Base-by-base conservation (phyloP, 176 grass and related monocot species). In the barley (Hordeum vulgare) region DNA sequence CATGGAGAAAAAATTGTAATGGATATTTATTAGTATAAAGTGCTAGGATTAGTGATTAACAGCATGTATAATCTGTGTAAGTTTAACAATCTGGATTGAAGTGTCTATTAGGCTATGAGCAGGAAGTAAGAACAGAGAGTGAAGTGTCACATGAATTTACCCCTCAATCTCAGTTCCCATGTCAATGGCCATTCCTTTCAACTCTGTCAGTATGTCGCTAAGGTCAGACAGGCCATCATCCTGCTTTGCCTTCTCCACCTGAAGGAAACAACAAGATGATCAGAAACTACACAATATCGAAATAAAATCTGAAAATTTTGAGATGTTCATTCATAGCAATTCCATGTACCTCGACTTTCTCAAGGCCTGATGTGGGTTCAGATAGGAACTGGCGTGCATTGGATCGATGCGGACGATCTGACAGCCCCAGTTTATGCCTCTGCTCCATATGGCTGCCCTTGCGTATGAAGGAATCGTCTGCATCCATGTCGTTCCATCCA, bases 211-310 rank as follows among this genome's bases (percentile, higher is more conserved):
- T 76, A 98, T 87, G 61, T 90, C 21, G 25, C 92, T 98, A 34
- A 98, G 62, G 88, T 98, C 80, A 78, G 93, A 94, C 31, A 98
- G 80, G 5, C 44, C 86, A n/a, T 91, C 92, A 69, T 95, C 92
- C 86, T 98, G 95, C 79, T 98, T 98, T 44, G 75, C 85, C 85
- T 98, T 93, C 81, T 98, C 95, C 60, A 88, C 61, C 95, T 98
- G 84, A 21, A 31, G 4, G 35, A 37, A 74, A 56, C 17, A 73
- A 72, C 6, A 3, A 62, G 69, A 85, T 13, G 21, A 79, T 77
- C 12, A 86, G 17, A 36, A 87, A 39, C 61, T 18, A 41, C 17
- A 28, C 11, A 67, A 21, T 2, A 18, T 15, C 2, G 0, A 59
- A 8, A 65, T 81, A 8, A 8, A 7, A 56, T 44, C 14, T 57